Percentiles rank a stretch among this genome's conserved stretches.
Conservation (phyloP, 768 basidiomycete species). For the Kwoniella europaea region DNA sequence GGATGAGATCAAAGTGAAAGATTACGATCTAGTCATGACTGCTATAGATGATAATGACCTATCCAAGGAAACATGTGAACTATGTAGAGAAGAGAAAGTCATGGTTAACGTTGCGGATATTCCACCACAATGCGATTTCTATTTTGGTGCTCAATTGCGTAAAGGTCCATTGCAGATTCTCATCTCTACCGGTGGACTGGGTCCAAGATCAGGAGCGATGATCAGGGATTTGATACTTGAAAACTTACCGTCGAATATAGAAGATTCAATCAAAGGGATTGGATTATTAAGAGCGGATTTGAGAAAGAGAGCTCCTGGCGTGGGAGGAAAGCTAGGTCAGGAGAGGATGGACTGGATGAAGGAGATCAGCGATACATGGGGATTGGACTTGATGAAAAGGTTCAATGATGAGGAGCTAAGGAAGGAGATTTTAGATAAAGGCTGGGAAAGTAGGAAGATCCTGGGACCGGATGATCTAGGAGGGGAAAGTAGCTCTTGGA, state of each 20-base stretch:
- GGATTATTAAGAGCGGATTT: constrained; percentile 74
- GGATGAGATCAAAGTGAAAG: constrained; percentile 69
- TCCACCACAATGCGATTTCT: constrained; percentile 94
- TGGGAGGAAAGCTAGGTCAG: constrained; percentile 75
- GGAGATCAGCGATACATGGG: constrained; percentile 68
- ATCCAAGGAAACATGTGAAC: constrained; percentile 72
- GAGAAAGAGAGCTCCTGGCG: constrained; percentile 78
- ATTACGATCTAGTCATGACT: constrained; percentile 83
- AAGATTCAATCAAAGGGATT: constrained; percentile 76
- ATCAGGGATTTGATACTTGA: constrained; percentile 72
- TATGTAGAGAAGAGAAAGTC: constrained; percentile 71
- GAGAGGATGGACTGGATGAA: constrained; percentile 81
- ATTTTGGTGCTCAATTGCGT: constrained; percentile 92
- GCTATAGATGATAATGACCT: constrained; percentile 82
- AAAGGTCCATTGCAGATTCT: constrained; percentile 90
- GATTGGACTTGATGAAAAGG: constrained; percentile 74
- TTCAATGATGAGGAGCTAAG: constrained; percentile 71
- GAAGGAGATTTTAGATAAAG: constrained; percentile 72
- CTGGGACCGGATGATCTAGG: constrained; percentile 45
- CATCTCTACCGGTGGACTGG: constrained; percentile 93
- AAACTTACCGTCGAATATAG: constrained; percentile 73
- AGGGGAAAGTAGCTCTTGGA: neutral
- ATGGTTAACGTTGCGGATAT: constrained; percentile 97
- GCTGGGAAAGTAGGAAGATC: constrained; percentile 74
- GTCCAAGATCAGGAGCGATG: constrained; percentile 86